A percentile compares a stretch with the other conserved stretches of the same genome.
phyloP scores from a whole-genome alignment of 495 filamentous ascomycete species.

The Aspergillus nidulans region DNA sequence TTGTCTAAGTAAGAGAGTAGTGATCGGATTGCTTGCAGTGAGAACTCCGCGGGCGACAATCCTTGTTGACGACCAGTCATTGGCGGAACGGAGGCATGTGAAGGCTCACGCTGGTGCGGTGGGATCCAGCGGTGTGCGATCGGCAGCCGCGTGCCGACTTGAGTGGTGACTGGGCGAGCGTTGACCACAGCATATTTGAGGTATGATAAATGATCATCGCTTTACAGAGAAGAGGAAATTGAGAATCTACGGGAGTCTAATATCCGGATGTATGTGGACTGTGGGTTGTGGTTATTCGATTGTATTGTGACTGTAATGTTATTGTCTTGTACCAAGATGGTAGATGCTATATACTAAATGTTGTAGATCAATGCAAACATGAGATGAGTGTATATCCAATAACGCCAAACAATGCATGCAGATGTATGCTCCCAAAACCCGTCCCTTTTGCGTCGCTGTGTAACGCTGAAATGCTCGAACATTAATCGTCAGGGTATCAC shows the following conservation, averaged over 20 bases:
- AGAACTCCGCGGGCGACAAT: background rate
- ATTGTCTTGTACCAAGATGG: background rate
- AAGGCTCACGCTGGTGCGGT: background rate
- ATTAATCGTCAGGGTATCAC: conserved; percentile 7
- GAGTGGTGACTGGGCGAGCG: background rate
- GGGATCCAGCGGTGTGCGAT: conserved; percentile 4
- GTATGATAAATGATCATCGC: no score
- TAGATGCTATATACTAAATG: background rate
- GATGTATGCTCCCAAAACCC: background rate
- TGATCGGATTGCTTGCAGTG: background rate
- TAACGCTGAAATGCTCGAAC: conserved; percentile 1
- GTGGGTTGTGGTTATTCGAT: no score
- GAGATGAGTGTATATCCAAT: background rate
- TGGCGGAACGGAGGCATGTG: conserved; percentile 1
- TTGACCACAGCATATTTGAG: no score
- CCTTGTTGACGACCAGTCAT: background rate
- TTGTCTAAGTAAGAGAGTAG: no score
- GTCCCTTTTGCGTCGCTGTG: background rate
- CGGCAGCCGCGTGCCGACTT: background rate
- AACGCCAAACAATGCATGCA: conserved; percentile 6
- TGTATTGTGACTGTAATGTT: background rate
- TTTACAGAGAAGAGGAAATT: no score
- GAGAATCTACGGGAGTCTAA: no score
- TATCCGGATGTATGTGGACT: no score
- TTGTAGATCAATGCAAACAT: background rate